Evolutionary conservation across 1,139 yeast species (phyloP), one percentile per base, ranked within the genome.

Genomic region (Lodderomyces theae): DNA sequence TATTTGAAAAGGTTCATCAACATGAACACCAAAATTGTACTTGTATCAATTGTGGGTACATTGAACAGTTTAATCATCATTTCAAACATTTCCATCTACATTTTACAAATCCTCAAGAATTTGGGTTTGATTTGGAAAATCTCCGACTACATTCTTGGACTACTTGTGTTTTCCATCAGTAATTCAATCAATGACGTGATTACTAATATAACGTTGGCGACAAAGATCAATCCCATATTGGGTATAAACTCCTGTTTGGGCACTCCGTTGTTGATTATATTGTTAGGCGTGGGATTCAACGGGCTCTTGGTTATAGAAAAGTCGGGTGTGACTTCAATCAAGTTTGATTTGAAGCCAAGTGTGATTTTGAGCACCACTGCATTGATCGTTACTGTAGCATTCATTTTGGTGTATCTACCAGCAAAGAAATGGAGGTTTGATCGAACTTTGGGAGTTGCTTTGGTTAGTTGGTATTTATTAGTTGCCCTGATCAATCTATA

Each of bases 241-340:
- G 77, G 75, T 1, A 51, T 70, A 7, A 67, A 67, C 48, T 57
- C 75, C 1, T 69, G 74, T 47, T 52, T 71, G 35, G 75, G 76
- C 0, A 66, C 77, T 0, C 75, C 75, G 2, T 52, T 69, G 17
- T 50, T 71, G 11, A 51, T 65, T 12, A 63, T 68, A 2, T 51
- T 70, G 41, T 51, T 70, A 10, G 77, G 76, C 0, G 52, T 71
- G 15, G 76, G 77, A 0, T 51, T 61, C 10, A 70, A 69, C 52
- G 71, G 72, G 17, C 39, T 58, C 12, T 44, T 55, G 5, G 44
- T 50, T 1, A 42, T 44, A 9, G 16, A 38, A n/a, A 38, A 31
- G 35, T 19, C 15, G 15, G 32, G 43, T 8, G 40, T 8, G 22
- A 19, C 7, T 19, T 8, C 49, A n/a, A 52, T 68, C 34, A 47